Conservation (phyloP, 345 rosid genomes). For the Tarenaya hassleriana region DNA sequence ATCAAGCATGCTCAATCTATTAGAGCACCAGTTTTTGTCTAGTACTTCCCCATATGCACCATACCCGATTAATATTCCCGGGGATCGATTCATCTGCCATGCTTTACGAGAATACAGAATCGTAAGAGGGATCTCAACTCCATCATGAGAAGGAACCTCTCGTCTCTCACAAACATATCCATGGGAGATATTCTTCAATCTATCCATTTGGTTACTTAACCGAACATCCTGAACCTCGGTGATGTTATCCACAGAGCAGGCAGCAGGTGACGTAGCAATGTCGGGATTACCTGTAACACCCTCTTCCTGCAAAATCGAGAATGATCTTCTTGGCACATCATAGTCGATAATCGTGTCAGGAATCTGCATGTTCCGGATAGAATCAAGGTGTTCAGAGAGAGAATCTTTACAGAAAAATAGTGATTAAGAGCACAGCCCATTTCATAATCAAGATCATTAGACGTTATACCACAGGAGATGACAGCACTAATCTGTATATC, state of each 20-base stretch:
- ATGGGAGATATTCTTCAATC: constrained; percentile 51
- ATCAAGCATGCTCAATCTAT: constrained; percentile 76
- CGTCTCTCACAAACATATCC: constrained; percentile 58
- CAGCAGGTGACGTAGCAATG: constrained; percentile 23
- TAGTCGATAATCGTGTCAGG: constrained; percentile 82
- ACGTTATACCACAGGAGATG: constrained; percentile 83
- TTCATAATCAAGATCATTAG: constrained; percentile 16
- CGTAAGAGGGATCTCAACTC: constrained; percentile 68
- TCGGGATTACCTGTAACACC: constrained; percentile 28
- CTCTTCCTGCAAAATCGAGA: constrained; percentile 62
- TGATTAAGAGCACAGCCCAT: neutral
- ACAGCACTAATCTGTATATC: constrained; percentile 65
- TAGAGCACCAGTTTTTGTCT: constrained; percentile 71
- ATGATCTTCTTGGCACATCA: constrained; percentile 50
- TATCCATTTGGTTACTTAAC: constrained; percentile 15
- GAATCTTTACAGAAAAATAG: constrained; percentile 3
- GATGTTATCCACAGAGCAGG: constrained; percentile 21
- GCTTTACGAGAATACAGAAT: constrained; percentile 59
- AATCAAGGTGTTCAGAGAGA: neutral
- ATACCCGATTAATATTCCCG: constrained; percentile 70
- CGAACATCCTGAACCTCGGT: constrained; percentile 19
- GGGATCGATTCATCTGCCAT: constrained; percentile 52
- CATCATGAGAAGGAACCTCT: constrained; percentile 70
- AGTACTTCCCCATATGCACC: constrained; percentile 90
- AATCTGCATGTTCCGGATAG: constrained; percentile 45